Percentiles rank a stretch among this genome's conserved stretches.
phyloP scores from a whole-genome alignment of 345 rosid species.

The Sonneratia alba region DNA sequence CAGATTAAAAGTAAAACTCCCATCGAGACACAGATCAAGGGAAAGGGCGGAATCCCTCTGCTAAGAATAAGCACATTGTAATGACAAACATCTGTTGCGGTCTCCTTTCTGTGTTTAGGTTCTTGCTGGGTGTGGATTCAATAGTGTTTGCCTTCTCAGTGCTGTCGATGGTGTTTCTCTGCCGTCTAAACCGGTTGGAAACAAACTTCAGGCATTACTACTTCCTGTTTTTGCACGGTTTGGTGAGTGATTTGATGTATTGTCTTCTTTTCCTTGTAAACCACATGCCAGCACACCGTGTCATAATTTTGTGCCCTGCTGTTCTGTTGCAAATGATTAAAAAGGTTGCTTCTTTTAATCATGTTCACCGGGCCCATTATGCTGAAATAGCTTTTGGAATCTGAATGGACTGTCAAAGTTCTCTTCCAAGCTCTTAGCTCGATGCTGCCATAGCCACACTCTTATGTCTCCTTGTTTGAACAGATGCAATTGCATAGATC shows the following conservation, averaged over 20 bases:
- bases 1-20: too few species aligned
- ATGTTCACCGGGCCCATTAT: background rate
- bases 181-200: slow-evolving; percentile 13
- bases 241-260: slow-evolving; percentile 24
- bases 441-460: background rate
- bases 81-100: background rate
- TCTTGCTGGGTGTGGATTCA: slow-evolving; percentile 31
- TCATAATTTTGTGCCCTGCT: background rate
- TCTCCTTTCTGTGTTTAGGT: slow-evolving; percentile 21
- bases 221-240: slow-evolving; percentile 35
- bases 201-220: slow-evolving; percentile 18
- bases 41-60: background rate
- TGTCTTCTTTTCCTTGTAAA: background rate
- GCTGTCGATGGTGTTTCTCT: slow-evolving; percentile 29
- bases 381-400: background rate
- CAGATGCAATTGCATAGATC: background rate
- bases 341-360: background rate
- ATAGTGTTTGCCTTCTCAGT: slow-evolving; percentile 27
- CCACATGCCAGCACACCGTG: background rate
- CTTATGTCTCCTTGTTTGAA: background rate
- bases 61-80: background rate
- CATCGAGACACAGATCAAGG: too few species aligned
- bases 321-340: background rate
- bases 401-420: background rate
- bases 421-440: background rate